Conservation (phyloP, 2,329 filamentous ascomycete species). For the Chaetomiaceae sp. region DNA sequence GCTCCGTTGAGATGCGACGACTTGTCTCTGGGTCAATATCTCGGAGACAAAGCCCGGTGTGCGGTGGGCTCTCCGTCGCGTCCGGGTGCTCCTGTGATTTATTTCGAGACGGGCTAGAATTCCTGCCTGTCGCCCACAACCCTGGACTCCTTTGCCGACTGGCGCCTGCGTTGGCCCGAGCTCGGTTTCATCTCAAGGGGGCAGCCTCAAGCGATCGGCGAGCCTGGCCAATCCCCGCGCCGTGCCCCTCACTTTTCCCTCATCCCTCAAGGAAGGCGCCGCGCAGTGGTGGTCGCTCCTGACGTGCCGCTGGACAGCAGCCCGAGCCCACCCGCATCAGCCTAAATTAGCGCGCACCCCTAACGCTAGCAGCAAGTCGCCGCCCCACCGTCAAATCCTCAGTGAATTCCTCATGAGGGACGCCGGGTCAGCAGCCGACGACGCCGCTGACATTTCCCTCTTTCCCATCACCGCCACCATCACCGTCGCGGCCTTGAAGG, state of each 20-base stretch:
- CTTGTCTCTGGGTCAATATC: background rate
- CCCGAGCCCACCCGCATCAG: constrained; percentile 10
- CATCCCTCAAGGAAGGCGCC: background rate
- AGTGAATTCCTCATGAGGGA: constrained; percentile 9
- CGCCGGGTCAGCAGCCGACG: constrained; percentile 2
- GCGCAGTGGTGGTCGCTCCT: background rate
- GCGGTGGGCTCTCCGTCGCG: background rate
- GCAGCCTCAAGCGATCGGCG: constrained; percentile 22
- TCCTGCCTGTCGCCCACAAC: background rate
- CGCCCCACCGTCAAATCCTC: constrained; percentile 4
- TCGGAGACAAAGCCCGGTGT: constrained; percentile 1
- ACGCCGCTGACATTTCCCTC: background rate
- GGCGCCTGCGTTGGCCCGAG: constrained; percentile 25
- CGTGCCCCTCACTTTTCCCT: constrained; percentile 7
- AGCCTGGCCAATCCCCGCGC: constrained; percentile 23
- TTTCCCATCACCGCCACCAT: background rate
- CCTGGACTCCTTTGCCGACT: constrained; percentile 14
- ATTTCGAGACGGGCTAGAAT: constrained; percentile 8
- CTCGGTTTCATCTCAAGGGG: constrained; percentile 26
- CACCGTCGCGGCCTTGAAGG: background rate
- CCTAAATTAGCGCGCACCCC: constrained; percentile 20
- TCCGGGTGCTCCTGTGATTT: constrained; percentile 10
- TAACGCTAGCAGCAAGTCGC: background rate
- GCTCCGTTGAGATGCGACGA: background rate
- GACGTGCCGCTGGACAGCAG: background rate